These are phyloP conservation scores for Echium plantagineum DNA, from an alignment of 257 asterid genomes.

Conservation along the genomic window DNA sequence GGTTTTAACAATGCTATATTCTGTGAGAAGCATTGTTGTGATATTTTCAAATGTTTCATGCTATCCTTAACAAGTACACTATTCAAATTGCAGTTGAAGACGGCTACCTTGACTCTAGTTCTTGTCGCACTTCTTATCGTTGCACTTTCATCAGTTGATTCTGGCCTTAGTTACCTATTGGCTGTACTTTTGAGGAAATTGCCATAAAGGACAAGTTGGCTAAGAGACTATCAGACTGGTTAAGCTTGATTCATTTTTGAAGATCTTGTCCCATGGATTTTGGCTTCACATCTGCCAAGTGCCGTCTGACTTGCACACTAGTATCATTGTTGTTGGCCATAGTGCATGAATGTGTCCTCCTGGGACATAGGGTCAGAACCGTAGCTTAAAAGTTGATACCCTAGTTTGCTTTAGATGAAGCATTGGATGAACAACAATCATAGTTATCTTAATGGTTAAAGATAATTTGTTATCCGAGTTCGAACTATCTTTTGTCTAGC, in stretches of 20 bases:
- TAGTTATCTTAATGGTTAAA: too few species aligned
- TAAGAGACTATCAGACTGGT: not conserved
- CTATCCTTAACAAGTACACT: not conserved
- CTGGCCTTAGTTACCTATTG: slow-evolving; percentile 58
- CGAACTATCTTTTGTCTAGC: too few species aligned
- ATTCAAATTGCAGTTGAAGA: slow-evolving; percentile 59
- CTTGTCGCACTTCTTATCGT: slow-evolving; percentile 72
- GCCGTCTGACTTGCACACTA: too few species aligned
- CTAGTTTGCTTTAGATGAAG: too few species aligned
- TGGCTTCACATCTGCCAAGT: too few species aligned
- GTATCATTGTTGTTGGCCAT: too few species aligned
- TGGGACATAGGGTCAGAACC: too few species aligned
- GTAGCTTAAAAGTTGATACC: too few species aligned
- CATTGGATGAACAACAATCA: too few species aligned
- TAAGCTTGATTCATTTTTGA: not conserved
- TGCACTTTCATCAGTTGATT: slow-evolving; percentile 67
- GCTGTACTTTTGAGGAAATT: slow-evolving; percentile 52
- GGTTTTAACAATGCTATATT: not conserved
- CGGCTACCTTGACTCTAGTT: slow-evolving; percentile 74
- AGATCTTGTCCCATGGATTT: not conserved
- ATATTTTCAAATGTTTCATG: too few species aligned
- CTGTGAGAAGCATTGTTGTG: not conserved
- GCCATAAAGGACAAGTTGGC: slow-evolving; percentile 22
- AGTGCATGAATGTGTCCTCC: too few species aligned
- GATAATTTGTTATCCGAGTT: too few species aligned